Evolutionary conservation across 768 basidiomycete species (phyloP).

Genomic region (Trametes maxima): DNA sequence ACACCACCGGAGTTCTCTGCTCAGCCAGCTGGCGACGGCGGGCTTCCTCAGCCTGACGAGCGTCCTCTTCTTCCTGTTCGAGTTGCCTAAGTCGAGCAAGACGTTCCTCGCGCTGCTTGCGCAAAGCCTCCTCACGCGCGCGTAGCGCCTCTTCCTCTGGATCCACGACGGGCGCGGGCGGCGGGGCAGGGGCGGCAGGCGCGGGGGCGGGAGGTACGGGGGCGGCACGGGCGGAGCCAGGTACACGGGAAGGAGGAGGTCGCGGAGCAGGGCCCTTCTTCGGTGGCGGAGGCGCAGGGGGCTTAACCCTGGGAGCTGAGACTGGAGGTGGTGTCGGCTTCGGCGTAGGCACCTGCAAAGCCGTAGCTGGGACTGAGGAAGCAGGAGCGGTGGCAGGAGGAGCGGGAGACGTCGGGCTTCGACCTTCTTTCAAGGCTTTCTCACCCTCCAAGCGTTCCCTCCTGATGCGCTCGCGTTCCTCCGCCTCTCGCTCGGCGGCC

Average conservation of each 20-base stretch:
- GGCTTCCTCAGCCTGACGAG: constrained; percentile 48
- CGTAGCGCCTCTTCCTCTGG: constrained; percentile 75
- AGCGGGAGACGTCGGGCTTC: constrained; percentile 38
- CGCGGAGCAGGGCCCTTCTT: constrained; percentile 39
- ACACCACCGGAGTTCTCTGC: constrained; percentile 24
- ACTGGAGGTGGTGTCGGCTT: constrained; percentile 45
- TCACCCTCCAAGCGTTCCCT: constrained; percentile 76
- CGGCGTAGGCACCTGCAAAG: constrained; percentile 40
- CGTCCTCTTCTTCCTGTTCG: constrained; percentile 67
- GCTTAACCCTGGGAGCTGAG: constrained; percentile 31
- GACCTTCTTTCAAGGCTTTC: constrained; percentile 59
- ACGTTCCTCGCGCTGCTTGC: constrained; percentile 70
- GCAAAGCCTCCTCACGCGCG: constrained; percentile 69
- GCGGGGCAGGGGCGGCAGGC: constrained; percentile 40
- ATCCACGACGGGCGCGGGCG: constrained; percentile 56
- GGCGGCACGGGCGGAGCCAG: constrained; percentile 27
- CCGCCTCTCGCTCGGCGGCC: constrained; percentile 78
- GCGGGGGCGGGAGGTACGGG: constrained; percentile 39
- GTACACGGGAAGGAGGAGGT: constrained; percentile 34
- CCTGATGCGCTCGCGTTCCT: constrained; percentile 74
- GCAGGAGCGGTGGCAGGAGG: constrained; percentile 31
- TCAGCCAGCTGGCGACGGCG: constrained; percentile 31
- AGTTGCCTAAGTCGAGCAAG: constrained; percentile 68
- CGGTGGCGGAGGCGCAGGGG: constrained; percentile 44
- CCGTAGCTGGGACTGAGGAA: constrained; percentile 34